Base-by-base conservation (phyloP, 148 eudicot genomes). In the Salicornia ramosissima region DNA sequence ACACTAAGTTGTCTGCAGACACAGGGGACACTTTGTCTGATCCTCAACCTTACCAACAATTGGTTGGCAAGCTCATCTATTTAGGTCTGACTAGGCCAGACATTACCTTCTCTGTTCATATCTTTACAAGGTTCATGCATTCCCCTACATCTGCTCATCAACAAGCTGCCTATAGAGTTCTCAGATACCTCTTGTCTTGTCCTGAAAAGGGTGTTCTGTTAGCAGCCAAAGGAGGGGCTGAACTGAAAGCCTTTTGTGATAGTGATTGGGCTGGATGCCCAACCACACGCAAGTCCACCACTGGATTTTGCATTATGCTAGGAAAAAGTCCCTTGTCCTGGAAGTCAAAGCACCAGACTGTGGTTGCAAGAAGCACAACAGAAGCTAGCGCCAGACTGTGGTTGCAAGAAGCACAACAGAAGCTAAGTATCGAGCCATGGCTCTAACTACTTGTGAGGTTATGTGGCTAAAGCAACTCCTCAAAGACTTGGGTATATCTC, bases 191-290 rank as follows among this genome's bases (percentile, higher is more conserved):
- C 10, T 51, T 13, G 11, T 9, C 13, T 2, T 2, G 26, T 19
- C 0, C 45, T 2, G 12, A 45, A 3, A 36, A 51, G 6, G 61
- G 71, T 1, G 22, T 68, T 16, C 60, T 68, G 0, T 0, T 68
- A 1, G 47, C 28, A 1, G 31, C 5, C 2, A 6, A n/a, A 3
- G 24, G 10, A 3, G 7, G 11, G 0, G 34, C 29, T 0, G 9
- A 53, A n/a, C 29, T 68, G 1, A 30, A 18, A 29, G 71, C 18
- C 0, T 52, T 21, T 19, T 68, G 45, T 68, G 71, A 68, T 22
- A 51, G 60, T 10, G 60, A 68, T 10, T 68, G 71, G 61, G 47
- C 71, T 1, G 9, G n/a, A n/a, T n/a, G n/a, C n/a, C n/a, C n/a
- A n/a, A n/a, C n/a, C n/a, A n/a, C n/a, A n/a, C n/a, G n/a, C 18